Conservation (phyloP, 2,329 filamentous ascomycete species). For the Pseudogymnoascus sp. region DNA sequence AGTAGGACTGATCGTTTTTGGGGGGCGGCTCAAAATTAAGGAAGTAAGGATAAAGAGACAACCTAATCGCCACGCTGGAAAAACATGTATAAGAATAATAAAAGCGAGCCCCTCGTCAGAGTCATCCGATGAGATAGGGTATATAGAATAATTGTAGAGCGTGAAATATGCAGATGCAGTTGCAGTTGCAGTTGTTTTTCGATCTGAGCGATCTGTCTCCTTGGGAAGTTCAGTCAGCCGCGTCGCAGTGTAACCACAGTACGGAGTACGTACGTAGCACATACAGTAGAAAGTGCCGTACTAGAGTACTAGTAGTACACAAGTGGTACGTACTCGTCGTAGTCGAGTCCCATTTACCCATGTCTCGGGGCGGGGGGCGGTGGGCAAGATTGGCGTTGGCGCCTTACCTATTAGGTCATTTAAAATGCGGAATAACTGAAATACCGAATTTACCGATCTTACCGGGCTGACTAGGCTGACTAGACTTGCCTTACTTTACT, state of each 20-base stretch:
- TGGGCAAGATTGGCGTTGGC: too few species aligned
- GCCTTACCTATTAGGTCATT: background rate
- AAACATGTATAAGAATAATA: slow-evolving; percentile 1
- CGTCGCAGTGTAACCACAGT: too few species aligned
- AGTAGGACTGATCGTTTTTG: background rate
- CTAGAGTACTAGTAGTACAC: background rate
- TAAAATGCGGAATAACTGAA: background rate
- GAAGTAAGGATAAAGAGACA: background rate
- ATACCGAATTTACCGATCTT: background rate
- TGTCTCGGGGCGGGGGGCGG: too few species aligned
- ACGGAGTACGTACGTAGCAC: background rate
- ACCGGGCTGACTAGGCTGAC: too few species aligned
- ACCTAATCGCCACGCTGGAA: background rate
- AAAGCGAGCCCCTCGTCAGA: background rate
- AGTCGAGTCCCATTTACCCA: too few species aligned
- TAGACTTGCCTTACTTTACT: too few species aligned
- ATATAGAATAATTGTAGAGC: background rate
- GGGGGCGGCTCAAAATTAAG: background rate
- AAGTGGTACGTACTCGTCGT: background rate
- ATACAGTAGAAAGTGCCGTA: background rate
- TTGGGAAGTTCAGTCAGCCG: background rate
- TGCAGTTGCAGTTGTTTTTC: background rate
- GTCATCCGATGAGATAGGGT: background rate
- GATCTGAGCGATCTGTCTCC: background rate
- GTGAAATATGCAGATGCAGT: background rate